Conservation (phyloP, 495 filamentous ascomycete species). For the Stereocaulon alpinum region DNA sequence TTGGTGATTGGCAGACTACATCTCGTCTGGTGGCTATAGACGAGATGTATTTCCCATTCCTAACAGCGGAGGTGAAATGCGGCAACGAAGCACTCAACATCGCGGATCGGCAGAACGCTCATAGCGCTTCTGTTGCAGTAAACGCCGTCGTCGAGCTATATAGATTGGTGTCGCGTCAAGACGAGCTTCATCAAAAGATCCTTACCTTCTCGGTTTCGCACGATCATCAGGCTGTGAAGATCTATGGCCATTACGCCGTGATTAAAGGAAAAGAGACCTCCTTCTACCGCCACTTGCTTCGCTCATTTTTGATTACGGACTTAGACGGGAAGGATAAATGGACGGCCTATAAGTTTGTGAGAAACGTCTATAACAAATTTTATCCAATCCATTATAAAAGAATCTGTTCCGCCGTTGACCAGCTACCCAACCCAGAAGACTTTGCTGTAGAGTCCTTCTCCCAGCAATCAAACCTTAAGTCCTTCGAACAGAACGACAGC, state of each 20-base stretch:
- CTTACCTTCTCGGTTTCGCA: constrained; percentile 35
- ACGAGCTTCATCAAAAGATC: constrained; percentile 22
- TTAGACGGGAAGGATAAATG: too few species aligned
- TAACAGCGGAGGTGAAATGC: constrained; percentile 33
- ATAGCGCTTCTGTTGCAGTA: constrained; percentile 28
- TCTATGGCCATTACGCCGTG: constrained; percentile 31
- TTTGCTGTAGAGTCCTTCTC: constrained; percentile 10
- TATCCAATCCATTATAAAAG: constrained; percentile 31
- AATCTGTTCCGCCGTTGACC: constrained; percentile 25
- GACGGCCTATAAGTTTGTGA: constrained; percentile 26
- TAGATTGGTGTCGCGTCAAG: constrained; percentile 15
- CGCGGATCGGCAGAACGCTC: constrained; percentile 31
- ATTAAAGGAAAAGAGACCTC: constrained; percentile 24
- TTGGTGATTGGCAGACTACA: constrained; percentile 8
- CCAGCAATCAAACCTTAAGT: constrained; percentile 9
- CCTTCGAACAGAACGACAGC: constrained; percentile 9
- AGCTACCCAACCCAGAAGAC: constrained; percentile 23
- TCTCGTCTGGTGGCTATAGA: constrained; percentile 1
- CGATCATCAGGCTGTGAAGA: constrained; percentile 29
- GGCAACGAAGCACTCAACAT: constrained; percentile 27
- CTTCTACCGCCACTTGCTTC: constrained; percentile 31
- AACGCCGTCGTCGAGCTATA: constrained; percentile 25
- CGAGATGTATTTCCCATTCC: constrained; percentile 33
- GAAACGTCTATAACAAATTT: constrained; percentile 23
- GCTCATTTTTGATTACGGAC: too few species aligned